These are phyloP conservation scores for Zalaria obscura DNA, from an alignment of 2,329 filamentous ascomycete genomes.

Conservation along the genomic window DNA sequence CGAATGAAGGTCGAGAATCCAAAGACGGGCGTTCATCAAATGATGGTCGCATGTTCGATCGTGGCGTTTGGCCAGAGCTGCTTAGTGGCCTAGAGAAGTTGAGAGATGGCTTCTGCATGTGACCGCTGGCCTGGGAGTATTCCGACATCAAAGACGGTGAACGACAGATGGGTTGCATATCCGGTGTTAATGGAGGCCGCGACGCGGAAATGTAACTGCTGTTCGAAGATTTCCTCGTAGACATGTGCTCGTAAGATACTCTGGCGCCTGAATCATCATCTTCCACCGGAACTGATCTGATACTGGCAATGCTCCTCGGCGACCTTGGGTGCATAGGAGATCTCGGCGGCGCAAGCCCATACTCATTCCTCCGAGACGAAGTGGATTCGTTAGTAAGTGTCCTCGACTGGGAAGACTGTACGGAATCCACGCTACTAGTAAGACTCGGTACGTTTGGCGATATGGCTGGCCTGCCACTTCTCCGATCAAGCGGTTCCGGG, in stretches of 20 bases:
- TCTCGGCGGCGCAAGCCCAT: conserved; percentile 15
- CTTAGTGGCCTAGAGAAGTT: conserved; percentile 92
- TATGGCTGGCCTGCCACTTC: conserved; percentile 24
- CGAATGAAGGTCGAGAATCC: neutral
- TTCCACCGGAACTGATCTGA: conserved; percentile 37
- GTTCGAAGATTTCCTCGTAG: conserved; percentile 63
- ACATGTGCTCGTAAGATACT: conserved; percentile 37
- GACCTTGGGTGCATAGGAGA: conserved; percentile 26
- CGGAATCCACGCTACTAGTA: conserved; percentile 19
- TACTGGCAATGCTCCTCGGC: conserved; percentile 28
- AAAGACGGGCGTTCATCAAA: conserved; percentile 3
- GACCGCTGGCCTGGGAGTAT: conserved; percentile 43
- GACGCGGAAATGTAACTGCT: conserved; percentile 49
- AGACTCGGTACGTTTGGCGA: conserved; percentile 25
- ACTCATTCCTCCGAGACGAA: conserved; percentile 15
- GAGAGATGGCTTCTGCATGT: conserved; percentile 59
- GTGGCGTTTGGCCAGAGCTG: conserved; percentile 33
- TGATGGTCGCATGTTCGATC: neutral
- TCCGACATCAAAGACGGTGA: conserved; percentile 82
- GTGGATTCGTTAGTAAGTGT: conserved; percentile 26
- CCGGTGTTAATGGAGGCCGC: conserved; percentile 51
- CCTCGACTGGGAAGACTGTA: conserved; percentile 23
- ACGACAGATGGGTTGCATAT: conserved; percentile 47
- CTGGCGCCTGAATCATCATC: conserved; percentile 56
- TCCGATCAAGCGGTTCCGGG: conserved; percentile 29